Conservation (phyloP, 768 basidiomycete species). For the Tubosaeta sp. region DNA sequence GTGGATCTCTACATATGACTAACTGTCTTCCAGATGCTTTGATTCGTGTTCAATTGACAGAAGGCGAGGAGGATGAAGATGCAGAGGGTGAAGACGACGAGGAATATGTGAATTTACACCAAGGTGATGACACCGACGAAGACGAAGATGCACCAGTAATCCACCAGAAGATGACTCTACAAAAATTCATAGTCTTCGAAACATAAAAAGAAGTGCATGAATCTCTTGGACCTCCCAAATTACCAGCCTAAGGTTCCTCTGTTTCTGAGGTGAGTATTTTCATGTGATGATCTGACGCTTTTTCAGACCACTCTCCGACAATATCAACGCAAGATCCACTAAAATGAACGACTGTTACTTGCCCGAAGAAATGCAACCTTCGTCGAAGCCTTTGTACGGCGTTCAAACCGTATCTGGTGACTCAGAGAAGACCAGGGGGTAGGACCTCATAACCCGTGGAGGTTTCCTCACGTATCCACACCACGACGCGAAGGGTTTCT, state of each 20-base stretch:
- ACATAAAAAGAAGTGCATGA: background rate
- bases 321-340: background rate
- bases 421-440: background rate
- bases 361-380: background rate
- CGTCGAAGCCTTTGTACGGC: background rate
- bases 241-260: background rate
- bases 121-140: too few relatives aligned
- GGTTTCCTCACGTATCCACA: constrained; percentile 2
- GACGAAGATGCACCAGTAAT: too few relatives aligned
- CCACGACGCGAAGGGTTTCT: background rate
- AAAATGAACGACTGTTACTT: background rate
- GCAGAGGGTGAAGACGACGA: too few relatives aligned
- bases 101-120: too few relatives aligned
- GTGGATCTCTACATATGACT: too few relatives aligned
- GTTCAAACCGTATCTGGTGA: background rate
- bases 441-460: constrained; percentile 2
- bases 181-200: background rate
- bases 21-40: too few relatives aligned
- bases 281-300: background rate
- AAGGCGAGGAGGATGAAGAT: too few relatives aligned
- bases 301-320: background rate
- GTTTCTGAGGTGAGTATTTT: background rate
- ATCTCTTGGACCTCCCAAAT: constrained; percentile 1
- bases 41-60: too few relatives aligned
- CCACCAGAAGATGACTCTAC: background rate